Percentiles rank a stretch among this genome's conserved stretches.
Evolutionary conservation across 169 alveolate species (phyloP).

Genomic region (Amoebophrya sp.): DNA sequence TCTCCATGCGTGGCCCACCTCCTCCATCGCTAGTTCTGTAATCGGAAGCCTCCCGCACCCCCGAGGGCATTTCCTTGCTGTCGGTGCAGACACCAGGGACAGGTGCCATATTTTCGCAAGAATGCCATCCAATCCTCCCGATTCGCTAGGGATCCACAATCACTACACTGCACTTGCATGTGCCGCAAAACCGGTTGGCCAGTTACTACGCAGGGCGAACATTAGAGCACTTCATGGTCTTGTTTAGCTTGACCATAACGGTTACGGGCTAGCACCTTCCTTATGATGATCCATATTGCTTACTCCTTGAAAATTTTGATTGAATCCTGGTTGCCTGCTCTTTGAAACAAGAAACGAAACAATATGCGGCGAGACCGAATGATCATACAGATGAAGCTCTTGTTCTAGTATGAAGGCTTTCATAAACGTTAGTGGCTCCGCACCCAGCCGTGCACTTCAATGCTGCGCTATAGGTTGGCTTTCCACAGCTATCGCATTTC

Average conservation of each 20-base stretch:
- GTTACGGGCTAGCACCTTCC: not conserved
- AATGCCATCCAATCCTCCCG: not conserved
- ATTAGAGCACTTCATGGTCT: not conserved
- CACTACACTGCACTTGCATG: not conserved
- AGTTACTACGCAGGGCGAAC: not conserved
- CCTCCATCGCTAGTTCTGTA: too few relatives aligned
- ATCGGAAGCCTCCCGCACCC: too few relatives aligned
- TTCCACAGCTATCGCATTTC: conserved; percentile 61
- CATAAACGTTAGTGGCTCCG: too few relatives aligned
- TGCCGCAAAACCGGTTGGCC: not conserved
- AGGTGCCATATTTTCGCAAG: not conserved
- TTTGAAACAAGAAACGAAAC: too few relatives aligned
- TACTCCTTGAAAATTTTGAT: not conserved
- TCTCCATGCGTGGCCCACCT: too few relatives aligned
- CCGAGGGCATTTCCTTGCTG: not conserved
- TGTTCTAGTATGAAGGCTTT: not conserved
- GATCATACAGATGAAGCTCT: not conserved
- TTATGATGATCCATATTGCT: not conserved
- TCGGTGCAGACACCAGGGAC: not conserved
- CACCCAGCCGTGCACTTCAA: too few relatives aligned
- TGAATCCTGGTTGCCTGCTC: not conserved
- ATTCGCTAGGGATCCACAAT: not conserved
- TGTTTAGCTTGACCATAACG: not conserved
- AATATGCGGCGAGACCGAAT: too few relatives aligned
- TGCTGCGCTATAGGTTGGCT: not conserved